Base-by-base conservation (phyloP, 805 yeast genomes). In the Zygoascus tannicola region DNA sequence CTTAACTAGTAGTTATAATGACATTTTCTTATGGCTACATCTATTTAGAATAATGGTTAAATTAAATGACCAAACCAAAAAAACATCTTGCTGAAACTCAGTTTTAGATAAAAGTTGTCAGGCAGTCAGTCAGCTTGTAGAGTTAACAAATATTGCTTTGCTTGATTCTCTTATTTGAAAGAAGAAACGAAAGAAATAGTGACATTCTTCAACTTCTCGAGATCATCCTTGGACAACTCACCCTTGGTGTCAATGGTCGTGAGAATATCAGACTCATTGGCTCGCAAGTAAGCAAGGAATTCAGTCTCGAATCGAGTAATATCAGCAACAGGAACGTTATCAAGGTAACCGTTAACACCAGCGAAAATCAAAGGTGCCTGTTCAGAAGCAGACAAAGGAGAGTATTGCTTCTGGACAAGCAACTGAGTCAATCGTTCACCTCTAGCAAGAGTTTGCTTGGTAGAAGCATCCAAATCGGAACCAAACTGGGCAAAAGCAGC, bases 401-500 rank as follows among this genome's bases (percentile, higher is more conserved):
- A 64, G 80, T 80, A 86, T 80, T 92, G 99, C 72, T 80, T 84
- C 80, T 92, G 99, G 76, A 90, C 88, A 72, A 92, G 81, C 71
- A 92, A 77, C 78, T 88, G 97, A 63, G 98, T 92, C 68, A 92
- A 84, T 80, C 99, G 90, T 83, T 92, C 98, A 87, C 99, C 99
- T 84, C 99, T 88, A 64, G 77, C 75, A 71, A 92, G 81, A 66
- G 98, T 92, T 78, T 87, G 97, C 79, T 90, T 92, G 73, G 99
- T 92, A 50, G 97, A 87, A 62, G 99, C 97, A 74, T 92, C 99
- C 71, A 92, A 81, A 75, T 92, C 99, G 60, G 99, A 92, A 82
- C 99, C 99, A 80, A 92, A 92, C 80, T 92, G 99, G 64, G 99
- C 98, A 73, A 92, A 92, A 65, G 99, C 98, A 69, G 98, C 98